Conservation (phyloP, 2,329 filamentous ascomycete genomes). For the Purpureocillium lavendulum region DNA sequence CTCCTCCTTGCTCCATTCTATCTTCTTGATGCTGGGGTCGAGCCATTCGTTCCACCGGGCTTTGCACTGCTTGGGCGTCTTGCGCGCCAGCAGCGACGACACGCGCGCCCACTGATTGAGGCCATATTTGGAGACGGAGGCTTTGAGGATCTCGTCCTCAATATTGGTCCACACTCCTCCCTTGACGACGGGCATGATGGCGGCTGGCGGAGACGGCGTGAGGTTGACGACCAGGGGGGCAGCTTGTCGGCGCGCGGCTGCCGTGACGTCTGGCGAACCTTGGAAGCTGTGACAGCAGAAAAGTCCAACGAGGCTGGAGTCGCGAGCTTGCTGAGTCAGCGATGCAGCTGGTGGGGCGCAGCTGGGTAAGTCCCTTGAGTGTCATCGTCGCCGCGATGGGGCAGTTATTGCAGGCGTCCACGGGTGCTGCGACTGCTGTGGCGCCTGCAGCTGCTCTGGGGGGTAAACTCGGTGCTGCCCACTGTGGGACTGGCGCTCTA, state of each 20-base stretch:
- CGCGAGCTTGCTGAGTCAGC: conserved; percentile 9
- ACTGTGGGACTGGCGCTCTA: too few species aligned
- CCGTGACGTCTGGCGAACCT: too few species aligned
- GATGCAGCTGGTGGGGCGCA: too few species aligned
- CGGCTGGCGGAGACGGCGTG: conserved; percentile 4
- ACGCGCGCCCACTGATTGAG: conserved; percentile 98
- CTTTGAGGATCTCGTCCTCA: conserved; percentile 95
- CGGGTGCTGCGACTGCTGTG: too few species aligned
- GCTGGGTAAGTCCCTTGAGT: too few species aligned
- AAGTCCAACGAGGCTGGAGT: conserved; percentile 14
- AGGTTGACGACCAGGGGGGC: too few species aligned
- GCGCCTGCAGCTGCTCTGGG: too few species aligned
- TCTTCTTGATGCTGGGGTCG: conserved; percentile 95
- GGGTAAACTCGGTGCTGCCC: too few species aligned
- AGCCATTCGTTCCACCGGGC: conserved; percentile 98
- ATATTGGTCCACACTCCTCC: conserved; percentile 70
- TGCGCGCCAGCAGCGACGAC: conserved; percentile 90
- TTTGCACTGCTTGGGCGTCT: conserved; percentile 98
- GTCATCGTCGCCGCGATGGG: too few species aligned
- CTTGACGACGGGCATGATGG: conserved; percentile 62
- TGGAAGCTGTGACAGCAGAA: conserved; percentile 7
- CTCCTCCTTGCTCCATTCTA: conserved; percentile 98
- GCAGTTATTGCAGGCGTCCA: too few species aligned
- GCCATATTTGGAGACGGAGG: conserved; percentile 88
- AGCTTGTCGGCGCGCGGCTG: too few species aligned